Base-by-base conservation (phyloP, 192 early-diverging fungal genomes). In the Paraglomus occultum region DNA sequence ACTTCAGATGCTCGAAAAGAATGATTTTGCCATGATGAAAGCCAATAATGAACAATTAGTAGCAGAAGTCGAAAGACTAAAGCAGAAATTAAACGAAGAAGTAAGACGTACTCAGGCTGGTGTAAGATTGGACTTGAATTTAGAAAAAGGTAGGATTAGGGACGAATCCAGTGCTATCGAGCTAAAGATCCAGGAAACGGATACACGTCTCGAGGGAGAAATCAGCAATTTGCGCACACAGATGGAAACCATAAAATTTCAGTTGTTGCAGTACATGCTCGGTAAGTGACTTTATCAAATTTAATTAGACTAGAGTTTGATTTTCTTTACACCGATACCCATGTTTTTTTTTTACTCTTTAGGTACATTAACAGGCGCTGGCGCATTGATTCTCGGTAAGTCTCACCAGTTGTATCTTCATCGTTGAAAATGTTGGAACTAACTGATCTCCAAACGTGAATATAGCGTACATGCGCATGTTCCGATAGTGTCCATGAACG, bases 161-260 rank as follows among this genome's bases (percentile, higher is more conserved):
- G 95, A 97, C 73, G 90, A 94, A 74, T 84, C 91, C 51, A 87
- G 85, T 45, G 83, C 84, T 40, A 90, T 94, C 62, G 92, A 94
- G 73, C 79, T 94, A 31, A 90, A 89, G 68, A 89, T 97, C 44
- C 86, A 88, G 50, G 93, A 94, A 67, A 91, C 94, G 0, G 92
- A 93, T 62, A 84, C 92, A 8, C 85, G 86, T 61, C 95, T 97
- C 68, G 95, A 97, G 73, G 82, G 89, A 48, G 95, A 97, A 73
- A 90, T 97, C 55, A 85, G 88, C 12, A 83, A 80, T 1, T 74
- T 95, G 51, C 82, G 89, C 43, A 93, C 87, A 17, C 87, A 91
- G 71, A 92, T 95, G 89, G 91, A 95, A 79, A 89, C 90, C 14
- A 92, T 95, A 73, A 94, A 94, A 71, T 88, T 90, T 40, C 86